These are phyloP conservation scores for Pezicula radicicola DNA, from an alignment of 2,329 filamentous ascomycete genomes.

Conservation along the genomic window DNA sequence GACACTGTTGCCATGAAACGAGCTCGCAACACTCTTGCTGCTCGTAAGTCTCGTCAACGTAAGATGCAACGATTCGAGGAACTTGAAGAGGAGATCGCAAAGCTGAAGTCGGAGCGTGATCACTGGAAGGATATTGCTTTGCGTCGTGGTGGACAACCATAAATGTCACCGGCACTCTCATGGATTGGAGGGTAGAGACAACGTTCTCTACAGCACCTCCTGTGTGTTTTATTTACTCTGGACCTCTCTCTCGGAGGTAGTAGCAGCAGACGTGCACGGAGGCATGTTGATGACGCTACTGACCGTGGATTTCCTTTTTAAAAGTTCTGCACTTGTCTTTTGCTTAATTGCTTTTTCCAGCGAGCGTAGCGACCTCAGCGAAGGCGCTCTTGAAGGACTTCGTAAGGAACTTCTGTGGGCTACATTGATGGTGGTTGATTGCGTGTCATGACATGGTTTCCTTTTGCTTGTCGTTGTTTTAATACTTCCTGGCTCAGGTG, in stretches of 20 bases:
- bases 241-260: conserved; percentile 18
- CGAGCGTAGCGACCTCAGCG: neutral
- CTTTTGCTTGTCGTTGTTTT: neutral
- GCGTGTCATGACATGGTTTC: neutral
- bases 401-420: neutral
- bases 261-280: conserved; percentile 24
- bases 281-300: conserved; percentile 25
- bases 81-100: conserved; percentile 70
- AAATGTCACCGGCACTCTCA: conserved; percentile 26
- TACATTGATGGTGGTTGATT: neutral
- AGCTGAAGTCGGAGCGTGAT: conserved; percentile 64
- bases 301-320: conserved; percentile 15
- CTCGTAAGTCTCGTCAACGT: conserved; percentile 86
- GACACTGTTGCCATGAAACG: conserved; percentile 87
- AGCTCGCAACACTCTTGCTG: conserved; percentile 88
- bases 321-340: conserved; percentile 15
- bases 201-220: conserved; percentile 7
- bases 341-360: conserved; percentile 1
- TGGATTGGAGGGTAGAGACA: conserved; percentile 27
- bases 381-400: neutral
- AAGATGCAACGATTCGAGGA: conserved; percentile 76
- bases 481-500: neutral
- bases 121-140: conserved; percentile 53
- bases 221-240: neutral
- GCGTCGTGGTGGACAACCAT: conserved; percentile 11